Evolutionary conservation across 2,329 filamentous ascomycete species (phyloP).

Genomic region (Colletotrichum sansevieriae): DNA sequence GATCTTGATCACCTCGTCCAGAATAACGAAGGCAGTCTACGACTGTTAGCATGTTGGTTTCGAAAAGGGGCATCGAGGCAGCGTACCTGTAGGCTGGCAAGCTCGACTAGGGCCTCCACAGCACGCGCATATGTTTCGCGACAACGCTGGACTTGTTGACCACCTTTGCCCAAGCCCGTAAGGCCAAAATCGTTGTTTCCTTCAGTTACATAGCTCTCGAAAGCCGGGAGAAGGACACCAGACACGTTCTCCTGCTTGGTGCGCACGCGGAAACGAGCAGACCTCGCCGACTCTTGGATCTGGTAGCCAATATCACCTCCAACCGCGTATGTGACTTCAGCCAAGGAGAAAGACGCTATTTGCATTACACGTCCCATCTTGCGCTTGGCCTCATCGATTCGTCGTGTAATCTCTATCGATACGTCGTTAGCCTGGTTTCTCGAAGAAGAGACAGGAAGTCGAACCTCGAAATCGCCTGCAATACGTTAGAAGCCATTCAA

Average conservation of each 20-base stretch:
- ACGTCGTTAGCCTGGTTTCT: slow-evolving; percentile 1
- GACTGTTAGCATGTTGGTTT: slow-evolving; percentile 25
- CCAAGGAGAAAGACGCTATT: slow-evolving; percentile 96
- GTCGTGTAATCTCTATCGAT: slow-evolving; percentile 85
- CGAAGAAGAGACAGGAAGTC: slow-evolving; percentile 24
- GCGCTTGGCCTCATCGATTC: slow-evolving; percentile 98
- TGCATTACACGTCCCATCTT: slow-evolving; percentile 99
- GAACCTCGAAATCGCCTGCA: slow-evolving; percentile 88
- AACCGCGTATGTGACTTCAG: slow-evolving; percentile 97
- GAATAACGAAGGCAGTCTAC: slow-evolving; percentile 93
- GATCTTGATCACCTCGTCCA: slow-evolving; percentile 99
- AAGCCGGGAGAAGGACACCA: slow-evolving; percentile 92
- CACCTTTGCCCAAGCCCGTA: slow-evolving; percentile 95
- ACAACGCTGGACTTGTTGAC: slow-evolving; percentile 95
- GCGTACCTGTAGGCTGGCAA: slow-evolving; percentile 86
- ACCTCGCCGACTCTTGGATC: slow-evolving; percentile 94
- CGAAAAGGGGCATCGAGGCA: neutral
- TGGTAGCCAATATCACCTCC: slow-evolving; percentile 97
- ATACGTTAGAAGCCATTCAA: neutral
- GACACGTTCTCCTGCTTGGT: slow-evolving; percentile 99
- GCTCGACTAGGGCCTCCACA: slow-evolving; percentile 94
- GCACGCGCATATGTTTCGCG: slow-evolving; percentile 96
- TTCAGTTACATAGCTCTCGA: slow-evolving; percentile 91
- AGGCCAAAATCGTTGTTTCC: slow-evolving; percentile 95
- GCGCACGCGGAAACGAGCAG: slow-evolving; percentile 90